Conservation (phyloP, 2,329 filamentous ascomycete species). For the Paecilomyces dactylethromorphus region DNA sequence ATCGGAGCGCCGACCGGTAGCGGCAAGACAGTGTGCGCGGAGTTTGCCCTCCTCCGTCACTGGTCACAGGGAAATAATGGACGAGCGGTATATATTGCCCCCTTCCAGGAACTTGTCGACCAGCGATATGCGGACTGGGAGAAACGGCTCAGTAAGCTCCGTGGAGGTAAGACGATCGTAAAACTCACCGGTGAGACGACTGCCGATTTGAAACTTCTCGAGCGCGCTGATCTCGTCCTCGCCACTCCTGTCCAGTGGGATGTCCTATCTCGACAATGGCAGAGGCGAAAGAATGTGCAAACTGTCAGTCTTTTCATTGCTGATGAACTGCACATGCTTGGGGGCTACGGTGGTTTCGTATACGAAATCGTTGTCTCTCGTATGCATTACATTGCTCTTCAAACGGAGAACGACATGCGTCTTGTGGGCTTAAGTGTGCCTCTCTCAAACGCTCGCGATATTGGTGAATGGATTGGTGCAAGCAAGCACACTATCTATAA, state of each 20-base stretch:
- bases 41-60: constrained; percentile 83
- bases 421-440: constrained; percentile 89
- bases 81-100: constrained; percentile 87
- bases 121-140: constrained; percentile 78
- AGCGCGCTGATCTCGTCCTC: constrained; percentile 79
- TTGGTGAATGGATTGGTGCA: constrained; percentile 96
- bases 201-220: constrained; percentile 80
- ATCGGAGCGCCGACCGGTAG: constrained; percentile 88
- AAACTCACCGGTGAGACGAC: constrained; percentile 92
- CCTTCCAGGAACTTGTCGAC: constrained; percentile 89
- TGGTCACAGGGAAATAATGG: constrained; percentile 69
- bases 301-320: constrained; percentile 86
- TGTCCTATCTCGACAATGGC: constrained; percentile 91
- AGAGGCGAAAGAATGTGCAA: constrained; percentile 90
- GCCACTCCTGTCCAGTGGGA: constrained; percentile 96
- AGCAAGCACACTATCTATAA: constrained; percentile 99
- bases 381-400: constrained; percentile 91
- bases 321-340: constrained; percentile 90
- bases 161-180: constrained; percentile 80
- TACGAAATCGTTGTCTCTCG: constrained; percentile 97
- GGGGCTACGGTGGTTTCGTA: constrained; percentile 75
- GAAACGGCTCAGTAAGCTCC: constrained; percentile 62
- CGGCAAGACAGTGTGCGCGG: constrained; percentile 94
- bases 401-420: constrained; percentile 76
- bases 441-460: constrained; percentile 82